Base-by-base conservation (phyloP, 352 stramenopile species). In the Pythium rishiriense region DNA sequence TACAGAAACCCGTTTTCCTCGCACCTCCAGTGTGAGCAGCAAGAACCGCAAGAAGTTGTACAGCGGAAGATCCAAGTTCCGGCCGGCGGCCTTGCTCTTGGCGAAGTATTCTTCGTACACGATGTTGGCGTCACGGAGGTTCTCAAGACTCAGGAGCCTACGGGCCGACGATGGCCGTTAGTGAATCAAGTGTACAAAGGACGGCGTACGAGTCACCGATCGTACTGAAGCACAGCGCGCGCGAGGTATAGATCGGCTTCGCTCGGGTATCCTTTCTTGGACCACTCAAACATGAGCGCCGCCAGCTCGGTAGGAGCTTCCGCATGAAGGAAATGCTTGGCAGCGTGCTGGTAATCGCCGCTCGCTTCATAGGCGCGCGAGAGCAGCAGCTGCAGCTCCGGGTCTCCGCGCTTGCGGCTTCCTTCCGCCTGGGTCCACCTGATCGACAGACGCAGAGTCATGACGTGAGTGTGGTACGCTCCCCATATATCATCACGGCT, bases 1-100 rank as follows among this genome's bases (percentile, higher is more conserved):
- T n/a, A n/a, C n/a, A n/a, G n/a, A n/a, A n/a, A n/a, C n/a, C n/a
- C n/a, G n/a, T n/a, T n/a, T n/a, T n/a, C n/a, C 7, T 62, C 66
- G 51, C 63, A 94, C 88, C 83, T 93, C 84, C 14, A 96, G 69
- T 25, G 88, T 96, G 59, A 89, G 74, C 63, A 96, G 70, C 55
- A 96, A 58, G 66, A 95, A 96, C 3, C 83, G 78, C 56, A 88
- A 61, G 60, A 94, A 96, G 66, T 94, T 85, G 61, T 93, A 87
- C 7, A 96, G 68, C 31, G 88, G 88, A n/a, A 89, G 64, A 47
- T 93, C 83, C 19, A 87, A 41, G 4, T 83, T 57, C 9, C 73
- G 76, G 35, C 65, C 70, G 22, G 61, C 76, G 0, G 28, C 58
- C 57, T 88, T 73, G 52, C 70, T 76, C 62, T 86, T 79, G 48